A percentile compares a stretch with the other conserved stretches of the same genome.
These are phyloP conservation scores for Clavispora carvajalis DNA, from an alignment of 805 yeast species.

Conservation along the genomic window DNA sequence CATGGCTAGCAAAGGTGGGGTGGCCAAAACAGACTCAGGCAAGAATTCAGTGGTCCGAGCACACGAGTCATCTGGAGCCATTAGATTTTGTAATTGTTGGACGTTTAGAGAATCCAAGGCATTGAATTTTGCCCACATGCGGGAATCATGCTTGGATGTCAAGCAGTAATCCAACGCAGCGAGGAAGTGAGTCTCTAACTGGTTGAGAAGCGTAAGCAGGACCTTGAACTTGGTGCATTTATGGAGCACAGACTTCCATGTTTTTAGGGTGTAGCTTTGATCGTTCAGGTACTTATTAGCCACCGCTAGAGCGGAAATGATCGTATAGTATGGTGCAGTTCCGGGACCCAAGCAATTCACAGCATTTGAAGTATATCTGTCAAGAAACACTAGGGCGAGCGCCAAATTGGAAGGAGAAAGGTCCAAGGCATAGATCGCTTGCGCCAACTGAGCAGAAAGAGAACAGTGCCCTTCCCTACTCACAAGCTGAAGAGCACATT, in stretches of 20 bases:
- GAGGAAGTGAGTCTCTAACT: conserved; percentile 14
- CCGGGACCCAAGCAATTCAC: conserved; percentile 10
- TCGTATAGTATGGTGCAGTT: conserved; percentile 11
- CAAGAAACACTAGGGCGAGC: conserved; percentile 12
- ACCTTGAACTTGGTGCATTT: conserved; percentile 8
- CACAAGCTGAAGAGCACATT: conserved; percentile 10
- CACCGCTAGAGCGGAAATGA: conserved; percentile 13
- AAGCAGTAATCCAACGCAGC: conserved; percentile 11
- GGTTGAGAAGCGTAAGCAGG: conserved; percentile 13
- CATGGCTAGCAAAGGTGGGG: background rate
- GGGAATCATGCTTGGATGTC: conserved; percentile 6
- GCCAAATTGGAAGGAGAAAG: conserved; percentile 13
- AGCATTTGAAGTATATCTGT: conserved; percentile 8
- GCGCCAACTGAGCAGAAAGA: conserved; percentile 7
- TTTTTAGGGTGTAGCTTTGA: conserved; percentile 45
- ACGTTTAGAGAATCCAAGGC: conserved; percentile 1
- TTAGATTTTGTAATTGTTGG: background rate
- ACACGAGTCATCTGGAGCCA: background rate
- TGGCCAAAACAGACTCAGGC: background rate
- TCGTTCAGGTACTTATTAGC: conserved; percentile 43
- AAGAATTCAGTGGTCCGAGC: background rate
- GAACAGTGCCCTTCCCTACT: conserved; percentile 2
- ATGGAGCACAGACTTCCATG: conserved; percentile 35
- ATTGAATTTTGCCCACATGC: conserved; percentile 9
- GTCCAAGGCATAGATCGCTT: conserved; percentile 13